A percentile compares a stretch with the other conserved stretches of the same genome.
phyloP scores from a whole-genome alignment of 306 rosid genomes.

The Calophaca sinica region DNA sequence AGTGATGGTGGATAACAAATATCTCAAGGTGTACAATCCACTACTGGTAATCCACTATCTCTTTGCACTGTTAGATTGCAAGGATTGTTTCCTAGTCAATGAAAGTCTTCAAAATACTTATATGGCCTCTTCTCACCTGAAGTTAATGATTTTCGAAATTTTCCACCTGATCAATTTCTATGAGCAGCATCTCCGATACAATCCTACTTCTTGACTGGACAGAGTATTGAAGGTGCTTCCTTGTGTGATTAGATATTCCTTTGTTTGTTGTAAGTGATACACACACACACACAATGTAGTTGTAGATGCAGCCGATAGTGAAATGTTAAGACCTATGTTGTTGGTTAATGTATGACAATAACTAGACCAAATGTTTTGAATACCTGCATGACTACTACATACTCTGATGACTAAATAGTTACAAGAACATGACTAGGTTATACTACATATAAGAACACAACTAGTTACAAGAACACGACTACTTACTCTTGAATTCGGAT shows the following conservation, averaged over 20 bases:
- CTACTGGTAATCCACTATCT: constrained; percentile 70
- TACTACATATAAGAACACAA: too few species aligned
- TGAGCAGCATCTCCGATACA: constrained; percentile 89
- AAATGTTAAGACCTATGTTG: constrained; percentile 42
- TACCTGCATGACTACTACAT: too few species aligned
- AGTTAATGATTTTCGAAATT: constrained; percentile 30
- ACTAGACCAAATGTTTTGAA: neutral
- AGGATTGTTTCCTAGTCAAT: constrained; percentile 27
- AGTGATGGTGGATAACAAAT: constrained; percentile 88
- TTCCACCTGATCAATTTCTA: constrained; percentile 87
- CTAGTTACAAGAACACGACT: too few species aligned
- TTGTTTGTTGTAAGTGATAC: constrained; percentile 38
- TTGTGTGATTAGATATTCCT: constrained; percentile 41
- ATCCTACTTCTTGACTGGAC: constrained; percentile 56
- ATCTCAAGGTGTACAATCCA: constrained; percentile 79
- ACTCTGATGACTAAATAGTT: too few species aligned
- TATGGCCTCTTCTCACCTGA: neutral
- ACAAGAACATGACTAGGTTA: too few species aligned
- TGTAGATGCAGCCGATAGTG: constrained; percentile 51
- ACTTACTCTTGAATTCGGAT: neutral
- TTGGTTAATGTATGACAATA: constrained; percentile 30
- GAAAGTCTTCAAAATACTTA: constrained; percentile 28
- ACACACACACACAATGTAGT: constrained; percentile 33
- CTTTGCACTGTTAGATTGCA: neutral
- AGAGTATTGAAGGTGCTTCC: constrained; percentile 46